Evolutionary conservation across 1,284 basidiomycete species (phyloP), one percentile per base, ranked within the genome.

Genomic region (Trametes sp.): DNA sequence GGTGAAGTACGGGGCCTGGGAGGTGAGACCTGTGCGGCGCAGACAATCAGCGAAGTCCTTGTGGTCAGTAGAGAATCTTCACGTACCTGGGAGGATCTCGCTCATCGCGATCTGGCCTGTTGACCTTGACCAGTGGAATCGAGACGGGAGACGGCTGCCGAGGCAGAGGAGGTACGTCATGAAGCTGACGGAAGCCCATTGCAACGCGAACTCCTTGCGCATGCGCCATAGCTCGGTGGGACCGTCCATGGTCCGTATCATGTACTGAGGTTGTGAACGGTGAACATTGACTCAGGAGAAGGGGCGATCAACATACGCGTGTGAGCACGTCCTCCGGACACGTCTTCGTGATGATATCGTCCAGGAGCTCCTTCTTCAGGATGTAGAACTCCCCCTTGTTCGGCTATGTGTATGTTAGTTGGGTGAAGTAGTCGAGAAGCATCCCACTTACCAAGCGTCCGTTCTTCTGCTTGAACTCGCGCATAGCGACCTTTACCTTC

Each of bases 121-220:
- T n/a, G 88, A 82, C 33, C 95, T 88, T 38, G 94, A 96, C 64
- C 99, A 77, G 71, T 95, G 90, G 84, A 98, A 97, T 16, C 96
- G 88, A 19, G 86, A 82, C 0, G 97, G 97, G 7, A 88, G 81
- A 46, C 98, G 89, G 72, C 92, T 93, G 51, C 91, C 91, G 55
- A 99, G 84, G 69, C 89, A 94, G 68, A 98, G 86, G 45, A 93
- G 82, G 74, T 94, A 98, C 9, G 96, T 98, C 84, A 98, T 90
- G 83, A 99, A 99, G 71, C 93, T 93, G 44, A 87, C 88, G 0
- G 94, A 85, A 0, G 98, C 95, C 46, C 95, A 84, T 75, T 99
- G 96, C 46, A 93, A 78, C 11, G 96, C 92, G 77, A 99, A 98
- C 76, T 98, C 95, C 81, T 98, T 99, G 66, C 98, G 89, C 88